phyloP scores from a whole-genome alignment of 2,329 filamentous ascomycete species.

The Arthrobotrys entomopaga region DNA sequence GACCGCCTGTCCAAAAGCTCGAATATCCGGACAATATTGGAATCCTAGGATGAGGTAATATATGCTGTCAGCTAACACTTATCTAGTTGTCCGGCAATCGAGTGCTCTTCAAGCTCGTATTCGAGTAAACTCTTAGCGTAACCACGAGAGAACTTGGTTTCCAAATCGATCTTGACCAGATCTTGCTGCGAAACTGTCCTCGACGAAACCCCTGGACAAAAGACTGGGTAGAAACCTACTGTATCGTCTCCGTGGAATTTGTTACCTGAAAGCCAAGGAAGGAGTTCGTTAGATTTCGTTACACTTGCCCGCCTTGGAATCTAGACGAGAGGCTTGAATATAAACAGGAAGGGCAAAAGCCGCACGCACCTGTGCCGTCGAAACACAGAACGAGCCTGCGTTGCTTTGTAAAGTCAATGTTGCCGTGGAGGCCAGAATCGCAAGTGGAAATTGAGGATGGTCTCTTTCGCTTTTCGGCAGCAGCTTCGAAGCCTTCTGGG shows the following conservation, averaged over 20 bases:
- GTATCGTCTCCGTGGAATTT: constrained; percentile 52
- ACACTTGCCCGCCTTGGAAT: background rate
- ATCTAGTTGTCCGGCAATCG: no score
- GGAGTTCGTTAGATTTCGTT: constrained; percentile 62
- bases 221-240: constrained; percentile 17
- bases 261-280: constrained; percentile 25
- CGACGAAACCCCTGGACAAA: background rate
- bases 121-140: no score
- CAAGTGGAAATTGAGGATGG: constrained; percentile 49
- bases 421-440: constrained; percentile 24
- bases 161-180: no score
- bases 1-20: constrained; percentile 64
- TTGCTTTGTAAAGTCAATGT: constrained; percentile 49
- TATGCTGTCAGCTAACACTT: constrained; percentile 26
- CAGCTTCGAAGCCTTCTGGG: background rate
- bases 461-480: constrained; percentile 29
- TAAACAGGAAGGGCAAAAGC: background rate
- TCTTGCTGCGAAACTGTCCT: no score
- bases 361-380: constrained; percentile 65
- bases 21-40: constrained; percentile 68
- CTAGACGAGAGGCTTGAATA: no score
- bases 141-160: no score
- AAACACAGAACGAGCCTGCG: constrained; percentile 66
- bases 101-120: no score
- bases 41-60: constrained; percentile 61